Conservation (phyloP, 2,329 filamentous ascomycete species). For the Teratosphaeria nubilosa region DNA sequence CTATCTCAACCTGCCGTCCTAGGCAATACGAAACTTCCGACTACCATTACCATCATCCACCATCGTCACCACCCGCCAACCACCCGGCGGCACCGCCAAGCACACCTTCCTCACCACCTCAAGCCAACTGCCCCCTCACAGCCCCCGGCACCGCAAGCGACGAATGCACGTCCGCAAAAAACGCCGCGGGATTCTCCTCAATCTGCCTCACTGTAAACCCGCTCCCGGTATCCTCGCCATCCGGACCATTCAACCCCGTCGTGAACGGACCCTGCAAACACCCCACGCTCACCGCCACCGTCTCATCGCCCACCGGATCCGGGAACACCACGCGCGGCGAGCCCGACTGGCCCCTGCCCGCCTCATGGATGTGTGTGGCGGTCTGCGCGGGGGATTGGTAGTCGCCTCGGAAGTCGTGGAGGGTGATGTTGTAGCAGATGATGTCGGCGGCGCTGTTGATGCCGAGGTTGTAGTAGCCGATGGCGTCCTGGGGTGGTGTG, state of each 20-base stretch:
- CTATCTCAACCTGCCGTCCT: not conserved
- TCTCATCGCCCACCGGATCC: conserved; percentile 35
- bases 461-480: conserved; percentile 43
- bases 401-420: conserved; percentile 39
- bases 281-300: conserved; percentile 29
- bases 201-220: conserved; percentile 44
- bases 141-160: conserved; percentile 40
- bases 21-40: not conserved
- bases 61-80: not conserved
- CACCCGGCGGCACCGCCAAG: no score
- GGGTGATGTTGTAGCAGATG: conserved; percentile 43
- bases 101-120: not conserved
- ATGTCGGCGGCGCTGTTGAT: conserved; percentile 39
- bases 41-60: not conserved
- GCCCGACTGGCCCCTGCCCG: conserved; percentile 34
- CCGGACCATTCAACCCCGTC: conserved; percentile 29
- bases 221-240: conserved; percentile 34
- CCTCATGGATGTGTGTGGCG: conserved; percentile 48
- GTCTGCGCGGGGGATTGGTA: conserved; percentile 43
- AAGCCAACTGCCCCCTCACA: conserved; percentile 41
- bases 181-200: conserved; percentile 39
- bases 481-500: conserved; percentile 34
- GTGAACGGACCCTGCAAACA: conserved; percentile 36
- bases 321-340: conserved; percentile 45
- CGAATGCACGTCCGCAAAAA: conserved; percentile 47